Base-by-base conservation (phyloP, 805 yeast genomes). In the Spathaspora gorwiae region DNA sequence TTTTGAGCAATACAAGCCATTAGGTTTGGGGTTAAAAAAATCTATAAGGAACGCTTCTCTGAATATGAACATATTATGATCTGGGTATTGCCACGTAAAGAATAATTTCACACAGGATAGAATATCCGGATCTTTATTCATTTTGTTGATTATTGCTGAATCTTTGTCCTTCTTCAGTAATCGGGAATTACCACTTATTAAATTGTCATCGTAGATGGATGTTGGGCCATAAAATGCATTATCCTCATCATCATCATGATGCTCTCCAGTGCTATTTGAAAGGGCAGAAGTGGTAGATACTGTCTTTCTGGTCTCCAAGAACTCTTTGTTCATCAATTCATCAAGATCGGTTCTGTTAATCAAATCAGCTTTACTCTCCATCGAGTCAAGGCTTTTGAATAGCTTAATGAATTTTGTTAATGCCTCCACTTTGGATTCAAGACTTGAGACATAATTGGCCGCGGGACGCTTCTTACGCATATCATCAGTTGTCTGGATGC, bases 61-160 rank as follows among this genome's bases (percentile, higher is more conserved):
- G 54, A 78, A 81, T n/a, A 81, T 71, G 52, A 80, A 81, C 65
- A 78, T 72, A 53, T 79, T 78, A 50, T 78, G 73, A 49, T 81
- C 86, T 3, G 86, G 86, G 50, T 81, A 81, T 48, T 78, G 75
- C 82, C 84, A 80, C n/a, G 72, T 73, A 57, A 80, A 81, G 56
- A 81, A 72, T n/a, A 70, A 57, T 51, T 67, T 62, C 32, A 69
- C 45, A 50, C 74, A 70, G 39, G 66, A 68, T 42, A 70, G 58
- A 14, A 60, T 58, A 32, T 59, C 65, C 27, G 61, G 66, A 48
- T 64, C 69, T 41, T 60, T 65, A 48, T 67, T 73, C 42, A 66
- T 52, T 27, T 53, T 47, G 40, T 48, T 57, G 14, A 64, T 62
- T 40, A 53, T 49, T 35, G 42, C 11, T 7, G 37, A 38, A 41